phyloP scores from a whole-genome alignment of 106 monocot species.

The Allium cepa region DNA sequence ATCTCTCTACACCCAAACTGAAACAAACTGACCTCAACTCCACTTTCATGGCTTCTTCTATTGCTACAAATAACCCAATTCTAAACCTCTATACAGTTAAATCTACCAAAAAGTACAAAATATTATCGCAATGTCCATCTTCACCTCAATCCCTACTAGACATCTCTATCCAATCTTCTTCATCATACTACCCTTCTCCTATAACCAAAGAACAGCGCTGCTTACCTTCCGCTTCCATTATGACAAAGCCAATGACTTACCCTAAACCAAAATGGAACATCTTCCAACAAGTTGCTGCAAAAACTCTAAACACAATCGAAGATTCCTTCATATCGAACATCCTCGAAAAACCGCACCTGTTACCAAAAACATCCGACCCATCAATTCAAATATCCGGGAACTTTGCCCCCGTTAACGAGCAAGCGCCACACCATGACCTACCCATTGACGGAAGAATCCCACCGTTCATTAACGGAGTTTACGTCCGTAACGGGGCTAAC shows the following conservation, averaged over 20 bases:
- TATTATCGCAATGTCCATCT: conserved; percentile 2
- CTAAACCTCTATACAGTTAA: background rate
- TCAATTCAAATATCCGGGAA: conserved; percentile 69
- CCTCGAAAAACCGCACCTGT: conserved; percentile 33
- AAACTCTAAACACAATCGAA: conserved; percentile 42
- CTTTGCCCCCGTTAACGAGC: conserved; percentile 62
- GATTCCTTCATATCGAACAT: conserved; percentile 28
- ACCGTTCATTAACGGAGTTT: conserved; percentile 35
- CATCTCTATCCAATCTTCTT: background rate
- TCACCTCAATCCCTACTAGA: background rate
- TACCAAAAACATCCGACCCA: conserved; percentile 52
- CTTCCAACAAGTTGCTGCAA: conserved; percentile 35
- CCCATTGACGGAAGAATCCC: conserved; percentile 47
- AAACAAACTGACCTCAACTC: background rate
- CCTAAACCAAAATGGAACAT: conserved; percentile 19
- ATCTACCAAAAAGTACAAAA: background rate
- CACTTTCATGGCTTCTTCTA: background rate
- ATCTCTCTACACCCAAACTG: background rate
- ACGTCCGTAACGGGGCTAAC: conserved; percentile 66
- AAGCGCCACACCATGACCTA: conserved; percentile 20
- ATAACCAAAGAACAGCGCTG: background rate
- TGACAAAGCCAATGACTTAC: background rate
- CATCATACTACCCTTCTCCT: background rate
- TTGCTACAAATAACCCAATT: background rate
- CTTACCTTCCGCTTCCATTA: background rate